A percentile compares a stretch with the other conserved stretches of the same genome.
Evolutionary conservation across 208 protist species (phyloP).

Genomic region (Trypanosoma theileri): DNA sequence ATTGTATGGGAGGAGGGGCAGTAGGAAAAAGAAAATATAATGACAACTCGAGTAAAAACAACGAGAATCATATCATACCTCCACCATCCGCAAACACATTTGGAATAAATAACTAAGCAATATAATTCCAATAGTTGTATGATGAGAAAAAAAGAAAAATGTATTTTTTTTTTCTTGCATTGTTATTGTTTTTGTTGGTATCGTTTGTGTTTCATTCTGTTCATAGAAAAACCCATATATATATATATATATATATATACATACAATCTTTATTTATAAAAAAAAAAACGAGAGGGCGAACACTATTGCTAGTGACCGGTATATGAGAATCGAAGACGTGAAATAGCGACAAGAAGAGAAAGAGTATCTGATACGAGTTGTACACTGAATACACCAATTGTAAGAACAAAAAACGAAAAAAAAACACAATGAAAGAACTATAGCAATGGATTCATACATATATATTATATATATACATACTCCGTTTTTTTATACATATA

Average conservation of each 20-base stretch:
- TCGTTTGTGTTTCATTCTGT: no score
- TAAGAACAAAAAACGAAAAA: conserved; percentile 2
- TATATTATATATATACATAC: conserved; percentile 2
- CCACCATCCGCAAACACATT: no score
- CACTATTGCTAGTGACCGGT: no score
- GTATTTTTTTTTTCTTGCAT: no score
- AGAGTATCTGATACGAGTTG: not conserved
- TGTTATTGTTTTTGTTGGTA: no score
- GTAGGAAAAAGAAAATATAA: conserved; percentile 8
- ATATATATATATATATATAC: conserved; percentile 6
- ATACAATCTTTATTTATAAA: no score
- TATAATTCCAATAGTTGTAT: no score
- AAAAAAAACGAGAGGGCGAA: no score
- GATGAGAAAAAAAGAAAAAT: no score
- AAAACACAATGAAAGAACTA: not conserved
- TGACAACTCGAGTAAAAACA: not conserved
- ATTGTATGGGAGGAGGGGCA: not conserved
- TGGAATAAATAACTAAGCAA: no score
- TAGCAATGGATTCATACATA: not conserved
- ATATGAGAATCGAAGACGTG: no score
- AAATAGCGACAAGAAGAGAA: not conserved
- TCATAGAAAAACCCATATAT: not conserved
- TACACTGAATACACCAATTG: not conserved
- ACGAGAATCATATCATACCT: no score
- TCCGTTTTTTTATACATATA: not conserved